Conservation (phyloP, 2,329 filamentous ascomycete species). For the Exophiala bonariae region DNA sequence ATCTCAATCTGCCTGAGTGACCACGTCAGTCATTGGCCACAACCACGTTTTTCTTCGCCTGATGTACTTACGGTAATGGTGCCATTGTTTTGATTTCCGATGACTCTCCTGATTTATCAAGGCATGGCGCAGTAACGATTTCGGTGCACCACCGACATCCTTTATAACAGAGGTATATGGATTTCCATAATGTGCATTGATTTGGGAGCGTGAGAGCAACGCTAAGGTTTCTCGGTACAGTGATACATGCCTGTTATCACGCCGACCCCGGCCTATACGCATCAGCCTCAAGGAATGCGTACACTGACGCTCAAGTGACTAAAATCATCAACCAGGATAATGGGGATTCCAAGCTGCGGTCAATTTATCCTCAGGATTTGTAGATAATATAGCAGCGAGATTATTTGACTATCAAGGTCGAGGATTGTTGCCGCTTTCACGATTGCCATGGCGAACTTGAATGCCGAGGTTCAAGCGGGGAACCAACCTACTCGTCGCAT, state of each 20-base stretch:
- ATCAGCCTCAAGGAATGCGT: slow-evolving; percentile 1
- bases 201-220: slow-evolving; percentile 4
- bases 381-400: too few relatives aligned
- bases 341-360: too few relatives aligned
- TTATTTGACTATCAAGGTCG: too few relatives aligned
- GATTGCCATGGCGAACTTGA: too few relatives aligned
- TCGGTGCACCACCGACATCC: background rate
- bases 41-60: too few relatives aligned
- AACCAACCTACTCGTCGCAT: too few relatives aligned
- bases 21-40: background rate
- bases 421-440: too few relatives aligned
- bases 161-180: slow-evolving; percentile 4
- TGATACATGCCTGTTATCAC: slow-evolving; percentile 4
- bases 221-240: background rate
- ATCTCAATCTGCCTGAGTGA: slow-evolving; percentile 12
- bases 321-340: too few relatives aligned
- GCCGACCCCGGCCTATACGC: slow-evolving; percentile 8
- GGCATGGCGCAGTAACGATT: background rate
- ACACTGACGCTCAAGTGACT: too few relatives aligned
- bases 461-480: too few relatives aligned
- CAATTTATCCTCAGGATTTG: too few relatives aligned
- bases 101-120: background rate
- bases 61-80: background rate
- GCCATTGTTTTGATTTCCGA: background rate
- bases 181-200: slow-evolving; percentile 8